A percentile compares a stretch with the other conserved stretches of the same genome.
These are phyloP conservation scores for Paramecium pentaurelia DNA, from an alignment of 73 alveolate genomes.

Conservation along the genomic window DNA sequence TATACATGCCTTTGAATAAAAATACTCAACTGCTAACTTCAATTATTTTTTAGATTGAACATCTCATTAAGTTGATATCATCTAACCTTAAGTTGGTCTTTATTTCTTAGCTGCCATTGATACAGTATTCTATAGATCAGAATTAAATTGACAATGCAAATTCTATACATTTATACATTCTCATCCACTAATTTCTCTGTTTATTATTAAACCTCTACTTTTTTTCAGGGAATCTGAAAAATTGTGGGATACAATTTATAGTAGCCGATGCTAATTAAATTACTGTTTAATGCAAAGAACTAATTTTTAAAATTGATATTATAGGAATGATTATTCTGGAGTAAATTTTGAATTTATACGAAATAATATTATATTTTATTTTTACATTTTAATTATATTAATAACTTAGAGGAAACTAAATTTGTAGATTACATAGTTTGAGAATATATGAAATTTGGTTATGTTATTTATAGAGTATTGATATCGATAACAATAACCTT, in stretches of 20 bases:
- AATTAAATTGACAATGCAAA: slow-evolving; percentile 43
- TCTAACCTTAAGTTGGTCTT: slow-evolving; percentile 47
- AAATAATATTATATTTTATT: too few relatives aligned
- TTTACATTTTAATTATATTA: too few relatives aligned
- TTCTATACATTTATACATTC: slow-evolving; percentile 56
- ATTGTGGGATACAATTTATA: slow-evolving; percentile 41
- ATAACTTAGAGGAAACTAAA: too few relatives aligned
- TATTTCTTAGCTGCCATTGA: slow-evolving; percentile 55
- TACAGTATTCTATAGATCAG: slow-evolving; percentile 30
- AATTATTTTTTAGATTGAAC: slow-evolving; percentile 52
- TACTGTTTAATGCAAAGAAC: neutral
- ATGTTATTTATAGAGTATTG: too few relatives aligned
- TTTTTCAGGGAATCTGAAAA: slow-evolving; percentile 28
- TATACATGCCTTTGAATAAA: slow-evolving; percentile 59
- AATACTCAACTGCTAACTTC: slow-evolving; percentile 45
- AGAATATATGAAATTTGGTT: too few relatives aligned
- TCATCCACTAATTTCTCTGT: slow-evolving; percentile 52
- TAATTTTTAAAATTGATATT: neutral
- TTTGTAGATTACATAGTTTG: too few relatives aligned
- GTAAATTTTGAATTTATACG: too few relatives aligned
- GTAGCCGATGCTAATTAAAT: slow-evolving; percentile 45
- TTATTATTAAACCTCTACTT: slow-evolving; percentile 43
- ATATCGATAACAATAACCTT: too few relatives aligned
- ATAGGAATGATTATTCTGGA: slow-evolving; percentile 44
- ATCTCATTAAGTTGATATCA: slow-evolving; percentile 58